A percentile compares a stretch with the other conserved stretches of the same genome.
Evolutionary conservation across 202 grass and related monocot genomes (phyloP).

Genomic region (Zoysia matrella): DNA sequence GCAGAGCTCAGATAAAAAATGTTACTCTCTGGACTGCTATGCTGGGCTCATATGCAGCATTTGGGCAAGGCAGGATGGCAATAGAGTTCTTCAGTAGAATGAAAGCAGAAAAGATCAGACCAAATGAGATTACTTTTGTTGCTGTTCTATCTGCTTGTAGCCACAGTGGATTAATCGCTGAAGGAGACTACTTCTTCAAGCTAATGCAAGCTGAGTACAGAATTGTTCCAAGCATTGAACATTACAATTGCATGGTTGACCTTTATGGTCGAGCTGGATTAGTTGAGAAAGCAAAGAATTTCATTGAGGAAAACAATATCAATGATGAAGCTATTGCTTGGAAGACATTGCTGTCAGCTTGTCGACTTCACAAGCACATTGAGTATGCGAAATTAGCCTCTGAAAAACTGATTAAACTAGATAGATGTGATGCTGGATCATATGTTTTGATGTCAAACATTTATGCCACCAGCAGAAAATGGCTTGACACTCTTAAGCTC

Average conservation of each 20-base stretch:
- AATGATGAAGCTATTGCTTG: conserved; percentile 55
- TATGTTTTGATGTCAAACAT: conserved; percentile 78
- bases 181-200: conserved; percentile 58
- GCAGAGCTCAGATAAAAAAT: conserved; percentile 31
- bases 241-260: conserved; percentile 81
- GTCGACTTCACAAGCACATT: conserved; percentile 61
- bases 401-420: conserved; percentile 56
- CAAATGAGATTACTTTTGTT: conserved; percentile 66
- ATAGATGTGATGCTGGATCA: conserved; percentile 56
- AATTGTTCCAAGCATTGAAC: conserved; percentile 61
- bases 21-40: conserved; percentile 71
- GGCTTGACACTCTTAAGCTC: conserved; percentile 59
- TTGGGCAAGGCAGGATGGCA: conserved; percentile 54
- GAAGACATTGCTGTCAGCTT: conserved; percentile 69
- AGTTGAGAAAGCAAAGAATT: conserved; percentile 49
- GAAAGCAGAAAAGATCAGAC: conserved; percentile 58
- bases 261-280: conserved; percentile 73
- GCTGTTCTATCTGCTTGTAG: not conserved
- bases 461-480: conserved; percentile 64
- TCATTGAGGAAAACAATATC: conserved; percentile 63
- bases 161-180: conserved; percentile 45
- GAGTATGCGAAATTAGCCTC: conserved; percentile 58
- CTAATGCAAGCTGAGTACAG: conserved; percentile 63
- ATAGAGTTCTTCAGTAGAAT: conserved; percentile 57
- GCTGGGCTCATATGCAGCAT: conserved; percentile 61